phyloP scores from a whole-genome alignment of 768 basidiomycete genomes.

The Leccinum variicolor region DNA sequence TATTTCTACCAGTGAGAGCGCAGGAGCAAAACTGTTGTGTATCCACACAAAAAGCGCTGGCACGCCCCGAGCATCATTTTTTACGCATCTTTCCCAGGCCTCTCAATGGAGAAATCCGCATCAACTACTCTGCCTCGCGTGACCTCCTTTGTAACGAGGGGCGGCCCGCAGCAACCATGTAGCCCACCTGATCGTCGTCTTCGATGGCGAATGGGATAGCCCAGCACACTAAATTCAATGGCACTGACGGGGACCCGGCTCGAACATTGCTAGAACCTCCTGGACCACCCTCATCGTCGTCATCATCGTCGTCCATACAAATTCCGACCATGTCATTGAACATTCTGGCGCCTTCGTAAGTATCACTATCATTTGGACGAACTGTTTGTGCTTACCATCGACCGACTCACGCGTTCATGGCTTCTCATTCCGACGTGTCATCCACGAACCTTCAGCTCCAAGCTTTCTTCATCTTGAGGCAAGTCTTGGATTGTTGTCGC shows the following conservation, averaged over 20 bases:
- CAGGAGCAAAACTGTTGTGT: too few species aligned
- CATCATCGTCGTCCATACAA: not conserved
- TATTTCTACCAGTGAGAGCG: too few species aligned
- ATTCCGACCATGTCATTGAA: not conserved
- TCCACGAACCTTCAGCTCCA: not conserved
- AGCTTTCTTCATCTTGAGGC: too few species aligned
- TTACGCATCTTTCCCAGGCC: too few species aligned
- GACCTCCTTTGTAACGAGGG: too few species aligned
- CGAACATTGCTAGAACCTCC: not conserved
- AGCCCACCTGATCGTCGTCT: not conserved
- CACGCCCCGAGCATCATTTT: too few species aligned
- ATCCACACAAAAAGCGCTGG: too few species aligned
- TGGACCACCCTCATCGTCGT: not conserved
- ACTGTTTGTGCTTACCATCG: not conserved
- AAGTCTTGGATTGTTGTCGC: too few species aligned
- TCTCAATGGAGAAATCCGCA: too few species aligned
- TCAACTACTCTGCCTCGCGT: too few species aligned
- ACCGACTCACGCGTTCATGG: not conserved
- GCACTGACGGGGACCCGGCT: not conserved
- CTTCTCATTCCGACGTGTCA: not conserved
- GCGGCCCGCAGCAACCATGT: too few species aligned
- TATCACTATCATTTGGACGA: not conserved
- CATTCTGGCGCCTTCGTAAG: not conserved
- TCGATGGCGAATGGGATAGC: not conserved
- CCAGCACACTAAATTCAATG: not conserved